These are phyloP conservation scores for Verticillium longisporum DNA, from an alignment of 2,329 filamentous ascomycete genomes.

Conservation along the genomic window DNA sequence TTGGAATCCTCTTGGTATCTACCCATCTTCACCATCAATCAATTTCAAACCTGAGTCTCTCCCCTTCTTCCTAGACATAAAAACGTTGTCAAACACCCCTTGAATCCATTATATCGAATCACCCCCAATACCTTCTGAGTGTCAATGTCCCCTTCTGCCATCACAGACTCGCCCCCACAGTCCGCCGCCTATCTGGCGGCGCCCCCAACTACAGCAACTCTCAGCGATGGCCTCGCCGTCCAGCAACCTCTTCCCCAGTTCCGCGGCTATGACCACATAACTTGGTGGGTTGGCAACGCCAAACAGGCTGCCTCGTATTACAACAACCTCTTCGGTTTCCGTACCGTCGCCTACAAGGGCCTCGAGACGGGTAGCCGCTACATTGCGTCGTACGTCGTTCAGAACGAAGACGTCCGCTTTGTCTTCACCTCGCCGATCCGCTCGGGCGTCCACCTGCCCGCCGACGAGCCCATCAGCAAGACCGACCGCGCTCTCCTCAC, in stretches of 20 bases:
- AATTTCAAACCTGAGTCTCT: not conserved
- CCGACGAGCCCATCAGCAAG: constrained; percentile 52
- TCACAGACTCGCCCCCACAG: constrained; percentile 40
- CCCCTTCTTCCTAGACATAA: not conserved
- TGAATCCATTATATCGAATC: not conserved
- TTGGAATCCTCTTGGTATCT: not conserved
- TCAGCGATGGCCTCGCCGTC: constrained; percentile 44
- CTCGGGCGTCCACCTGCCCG: constrained; percentile 45
- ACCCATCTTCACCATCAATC: not conserved
- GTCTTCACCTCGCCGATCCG: constrained; percentile 79
- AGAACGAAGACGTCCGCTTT: constrained; percentile 70
- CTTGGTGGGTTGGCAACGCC: constrained; percentile 95
- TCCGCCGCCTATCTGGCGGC: constrained; percentile 34
- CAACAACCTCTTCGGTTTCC: constrained; percentile 79
- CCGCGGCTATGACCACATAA: constrained; percentile 84
- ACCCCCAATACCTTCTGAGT: constrained; percentile 11
- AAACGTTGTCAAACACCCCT: not conserved
- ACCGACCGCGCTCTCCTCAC: constrained; percentile 60
- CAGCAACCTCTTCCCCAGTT: constrained; percentile 51
- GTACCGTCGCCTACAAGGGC: constrained; percentile 73
- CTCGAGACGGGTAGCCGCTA: constrained; percentile 81
- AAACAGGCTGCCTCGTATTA: constrained; percentile 93
- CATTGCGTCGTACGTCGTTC: constrained; percentile 77
- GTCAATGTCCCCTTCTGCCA: constrained; percentile 53
- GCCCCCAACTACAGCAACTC: constrained; percentile 14